Conservation (phyloP, 768 basidiomycete species). For the Hygrophoropsis aurantiaca region DNA sequence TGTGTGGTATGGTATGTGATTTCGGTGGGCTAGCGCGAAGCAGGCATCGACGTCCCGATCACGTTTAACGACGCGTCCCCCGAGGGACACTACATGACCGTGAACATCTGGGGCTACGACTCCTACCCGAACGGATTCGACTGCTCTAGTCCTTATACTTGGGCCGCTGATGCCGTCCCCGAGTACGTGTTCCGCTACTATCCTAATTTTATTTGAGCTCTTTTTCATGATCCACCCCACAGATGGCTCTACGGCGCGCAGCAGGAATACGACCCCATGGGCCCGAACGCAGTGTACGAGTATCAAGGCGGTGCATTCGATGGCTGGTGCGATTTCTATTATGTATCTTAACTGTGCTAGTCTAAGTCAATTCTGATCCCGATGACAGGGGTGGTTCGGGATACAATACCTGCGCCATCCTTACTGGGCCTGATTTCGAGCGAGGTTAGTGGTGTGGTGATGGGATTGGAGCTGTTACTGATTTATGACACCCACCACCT, state of each 20-base stretch:
- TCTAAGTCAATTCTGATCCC: too few species aligned
- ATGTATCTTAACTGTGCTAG: slow-evolving; percentile 30
- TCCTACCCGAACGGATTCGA: slow-evolving; percentile 54
- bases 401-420: slow-evolving; percentile 12
- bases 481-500: slow-evolving; percentile 48
- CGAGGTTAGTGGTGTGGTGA: slow-evolving; percentile 30
- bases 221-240: slow-evolving; percentile 8
- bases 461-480: slow-evolving; percentile 33
- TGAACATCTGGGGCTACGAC: slow-evolving; percentile 44
- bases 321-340: slow-evolving; percentile 44
- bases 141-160: slow-evolving; percentile 46
- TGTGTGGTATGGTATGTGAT: too few species aligned
- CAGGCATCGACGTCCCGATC: slow-evolving; percentile 47
- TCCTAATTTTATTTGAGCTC: background rate
- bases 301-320: slow-evolving; percentile 51
- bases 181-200: slow-evolving; percentile 24
- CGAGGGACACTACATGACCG: slow-evolving; percentile 43
- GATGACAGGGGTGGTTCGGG: slow-evolving; percentile 17
- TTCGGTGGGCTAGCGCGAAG: too few species aligned
- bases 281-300: slow-evolving; percentile 22
- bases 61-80: slow-evolving; percentile 49
- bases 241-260: slow-evolving; percentile 45
- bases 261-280: slow-evolving; percentile 15
- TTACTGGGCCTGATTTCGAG: slow-evolving; percentile 42
- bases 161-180: slow-evolving; percentile 45